phyloP scores from a whole-genome alignment of 352 stramenopile species.

The Phytopythium ostracodes region DNA sequence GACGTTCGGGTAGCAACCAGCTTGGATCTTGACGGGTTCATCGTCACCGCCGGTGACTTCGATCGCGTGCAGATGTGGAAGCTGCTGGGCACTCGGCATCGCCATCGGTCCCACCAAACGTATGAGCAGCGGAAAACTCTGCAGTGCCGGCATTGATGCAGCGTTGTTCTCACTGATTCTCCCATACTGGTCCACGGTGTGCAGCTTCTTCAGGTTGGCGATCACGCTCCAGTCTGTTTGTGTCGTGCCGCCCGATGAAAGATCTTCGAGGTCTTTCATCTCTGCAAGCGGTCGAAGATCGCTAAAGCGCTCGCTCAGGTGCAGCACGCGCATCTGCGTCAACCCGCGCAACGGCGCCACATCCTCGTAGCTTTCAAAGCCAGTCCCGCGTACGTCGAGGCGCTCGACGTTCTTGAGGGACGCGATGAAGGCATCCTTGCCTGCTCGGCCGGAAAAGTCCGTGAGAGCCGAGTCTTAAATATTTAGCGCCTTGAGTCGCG shows the following conservation, averaged over 20 bases:
- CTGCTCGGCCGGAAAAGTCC: not conserved
- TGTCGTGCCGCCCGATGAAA: not conserved
- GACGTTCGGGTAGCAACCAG: not conserved
- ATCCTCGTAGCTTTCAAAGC: not conserved
- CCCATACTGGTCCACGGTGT: not conserved
- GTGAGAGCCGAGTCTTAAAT: not conserved
- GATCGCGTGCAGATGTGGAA: not conserved
- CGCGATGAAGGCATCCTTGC: not conserved
- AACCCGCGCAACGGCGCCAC: not conserved
- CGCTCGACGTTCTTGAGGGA: not conserved
- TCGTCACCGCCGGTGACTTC: not conserved
- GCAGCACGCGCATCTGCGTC: not conserved
- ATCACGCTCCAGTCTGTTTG: slow-evolving; percentile 1
- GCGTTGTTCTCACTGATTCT: not conserved
- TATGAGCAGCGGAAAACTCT: not conserved
- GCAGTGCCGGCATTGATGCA: not conserved
- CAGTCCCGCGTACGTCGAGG: not conserved
- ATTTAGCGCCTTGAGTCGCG: not conserved
- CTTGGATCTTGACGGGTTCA: not conserved
- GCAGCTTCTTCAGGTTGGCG: not conserved
- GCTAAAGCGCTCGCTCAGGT: slow-evolving; percentile 1
- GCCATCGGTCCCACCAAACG: not conserved
- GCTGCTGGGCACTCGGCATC: not conserved
- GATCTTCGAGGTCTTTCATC: not conserved
- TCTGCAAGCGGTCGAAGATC: not conserved